Percentiles rank a stretch among this genome's conserved stretches.
Evolutionary conservation across 805 yeast genomes (phyloP).

Genomic region (Saccharomycopsis guyanensis): DNA sequence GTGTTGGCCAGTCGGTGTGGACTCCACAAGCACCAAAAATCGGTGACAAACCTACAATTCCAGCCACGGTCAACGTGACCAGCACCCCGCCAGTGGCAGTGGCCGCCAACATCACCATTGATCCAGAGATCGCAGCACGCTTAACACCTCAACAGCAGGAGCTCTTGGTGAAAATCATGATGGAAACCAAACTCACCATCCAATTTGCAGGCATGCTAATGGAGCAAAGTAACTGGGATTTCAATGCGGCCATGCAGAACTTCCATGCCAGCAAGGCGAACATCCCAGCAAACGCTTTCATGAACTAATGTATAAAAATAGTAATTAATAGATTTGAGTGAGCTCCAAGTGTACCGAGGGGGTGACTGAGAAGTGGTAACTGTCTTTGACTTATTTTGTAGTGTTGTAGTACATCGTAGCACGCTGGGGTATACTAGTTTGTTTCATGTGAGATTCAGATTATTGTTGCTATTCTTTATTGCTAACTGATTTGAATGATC

Average conservation of each 20-base stretch:
- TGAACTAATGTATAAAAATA: too few species aligned
- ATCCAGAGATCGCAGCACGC: conserved; percentile 46
- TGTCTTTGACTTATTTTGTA: too few species aligned
- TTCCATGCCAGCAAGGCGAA: conserved; percentile 61
- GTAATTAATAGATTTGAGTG: too few species aligned
- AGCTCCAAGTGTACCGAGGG: too few species aligned
- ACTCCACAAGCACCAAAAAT: conserved; percentile 20
- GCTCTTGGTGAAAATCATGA: conserved; percentile 53
- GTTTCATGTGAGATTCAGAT: too few species aligned
- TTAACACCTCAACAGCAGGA: conserved; percentile 52
- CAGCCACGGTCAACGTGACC: conserved; percentile 18
- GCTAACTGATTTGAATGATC: too few species aligned
- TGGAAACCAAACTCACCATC: conserved; percentile 68
- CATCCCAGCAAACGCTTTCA: conserved; percentile 52
- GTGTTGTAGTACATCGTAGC: too few species aligned
- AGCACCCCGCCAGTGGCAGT: conserved; percentile 19
- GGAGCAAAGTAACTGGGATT: conserved; percentile 84
- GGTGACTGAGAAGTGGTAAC: too few species aligned
- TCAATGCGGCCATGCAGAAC: conserved; percentile 56
- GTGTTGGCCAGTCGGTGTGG: conserved; percentile 51
- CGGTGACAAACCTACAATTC: conserved; percentile 4
- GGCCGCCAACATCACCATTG: conserved; percentile 29
- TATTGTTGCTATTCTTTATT: too few species aligned
- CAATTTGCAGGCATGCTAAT: conserved; percentile 77
- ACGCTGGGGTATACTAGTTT: too few species aligned